A percentile compares a stretch with the other conserved stretches of the same genome.
phyloP scores from a whole-genome alignment of 164 flowering plant genomes.

The Saururus chinensis region DNA sequence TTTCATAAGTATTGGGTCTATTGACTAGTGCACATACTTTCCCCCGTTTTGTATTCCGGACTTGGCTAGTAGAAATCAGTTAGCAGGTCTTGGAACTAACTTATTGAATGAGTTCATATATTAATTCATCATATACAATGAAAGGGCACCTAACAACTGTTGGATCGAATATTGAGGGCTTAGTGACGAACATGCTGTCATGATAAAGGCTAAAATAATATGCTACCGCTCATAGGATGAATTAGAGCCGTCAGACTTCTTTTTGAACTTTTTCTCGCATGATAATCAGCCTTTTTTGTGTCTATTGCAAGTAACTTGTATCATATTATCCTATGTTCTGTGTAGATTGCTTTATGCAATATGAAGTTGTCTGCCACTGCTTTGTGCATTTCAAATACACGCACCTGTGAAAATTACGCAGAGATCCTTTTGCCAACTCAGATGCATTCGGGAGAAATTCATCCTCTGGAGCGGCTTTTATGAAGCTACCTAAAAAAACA shows the following conservation, averaged over 20 bases:
- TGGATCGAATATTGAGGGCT: slow-evolving; percentile 4
- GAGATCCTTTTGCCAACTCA: slow-evolving; percentile 15
- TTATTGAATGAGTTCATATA: no score
- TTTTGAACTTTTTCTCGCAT: background rate
- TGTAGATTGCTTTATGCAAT: background rate
- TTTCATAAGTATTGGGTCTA: slow-evolving; percentile 8
- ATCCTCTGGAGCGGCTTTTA: slow-evolving; percentile 14
- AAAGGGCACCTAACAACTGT: background rate
- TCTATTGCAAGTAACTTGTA: background rate
- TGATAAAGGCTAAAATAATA: background rate
- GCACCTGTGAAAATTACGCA: slow-evolving; percentile 4
- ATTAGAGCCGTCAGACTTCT: background rate
- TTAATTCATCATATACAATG: no score
- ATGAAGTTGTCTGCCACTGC: no score
- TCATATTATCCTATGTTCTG: background rate
- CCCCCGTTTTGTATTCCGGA: no score
- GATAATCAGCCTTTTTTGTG: background rate
- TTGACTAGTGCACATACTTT: slow-evolving; percentile 21
- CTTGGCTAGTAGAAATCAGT: background rate
- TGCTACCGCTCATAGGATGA: background rate
- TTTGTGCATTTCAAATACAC: no score
- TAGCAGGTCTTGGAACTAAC: slow-evolving; percentile 1
- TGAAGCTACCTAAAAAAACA: slow-evolving; percentile 19
- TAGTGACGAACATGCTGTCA: background rate
- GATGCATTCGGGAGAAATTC: slow-evolving; percentile 11